Evolutionary conservation across 805 yeast genomes (phyloP).

Genomic region (Wickerhamiella galacta): DNA sequence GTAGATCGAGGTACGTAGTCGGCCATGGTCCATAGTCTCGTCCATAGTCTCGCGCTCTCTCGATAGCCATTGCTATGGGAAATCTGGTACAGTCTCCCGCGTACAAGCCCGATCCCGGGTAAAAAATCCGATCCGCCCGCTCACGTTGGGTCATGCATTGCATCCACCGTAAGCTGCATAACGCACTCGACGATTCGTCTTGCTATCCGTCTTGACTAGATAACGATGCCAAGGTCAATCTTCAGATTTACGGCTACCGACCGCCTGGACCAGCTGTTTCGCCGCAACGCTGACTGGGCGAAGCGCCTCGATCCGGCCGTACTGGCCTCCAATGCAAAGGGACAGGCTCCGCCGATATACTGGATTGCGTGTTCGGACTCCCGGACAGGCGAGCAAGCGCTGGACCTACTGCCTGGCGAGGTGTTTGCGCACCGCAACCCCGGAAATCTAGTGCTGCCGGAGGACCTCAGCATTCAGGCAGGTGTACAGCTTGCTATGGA

Average conservation of each 20-base stretch:
- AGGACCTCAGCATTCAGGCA: slow-evolving; percentile 58
- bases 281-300: slow-evolving; percentile 32
- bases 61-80: no score
- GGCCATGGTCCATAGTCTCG: no score
- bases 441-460: slow-evolving; percentile 54
- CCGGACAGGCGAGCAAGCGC: slow-evolving; percentile 64
- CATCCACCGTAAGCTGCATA: no score
- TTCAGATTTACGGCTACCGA: slow-evolving; percentile 23
- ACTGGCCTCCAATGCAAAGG: slow-evolving; percentile 50
- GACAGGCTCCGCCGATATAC: slow-evolving; percentile 82
- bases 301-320: slow-evolving; percentile 34
- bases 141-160: no score
- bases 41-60: no score
- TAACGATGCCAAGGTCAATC: slow-evolving; percentile 3
- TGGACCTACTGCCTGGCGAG: slow-evolving; percentile 78
- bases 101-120: no score
- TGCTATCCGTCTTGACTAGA: no score
- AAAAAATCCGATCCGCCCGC: no score
- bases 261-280: slow-evolving; percentile 22
- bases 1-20: no score
- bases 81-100: no score
- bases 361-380: slow-evolving; percentile 95
- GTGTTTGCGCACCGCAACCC: slow-evolving; percentile 77
- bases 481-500: slow-evolving; percentile 81
- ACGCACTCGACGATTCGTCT: no score